Conservation (phyloP, 176 grass and related monocot species). For the Oryza coarctata region DNA sequence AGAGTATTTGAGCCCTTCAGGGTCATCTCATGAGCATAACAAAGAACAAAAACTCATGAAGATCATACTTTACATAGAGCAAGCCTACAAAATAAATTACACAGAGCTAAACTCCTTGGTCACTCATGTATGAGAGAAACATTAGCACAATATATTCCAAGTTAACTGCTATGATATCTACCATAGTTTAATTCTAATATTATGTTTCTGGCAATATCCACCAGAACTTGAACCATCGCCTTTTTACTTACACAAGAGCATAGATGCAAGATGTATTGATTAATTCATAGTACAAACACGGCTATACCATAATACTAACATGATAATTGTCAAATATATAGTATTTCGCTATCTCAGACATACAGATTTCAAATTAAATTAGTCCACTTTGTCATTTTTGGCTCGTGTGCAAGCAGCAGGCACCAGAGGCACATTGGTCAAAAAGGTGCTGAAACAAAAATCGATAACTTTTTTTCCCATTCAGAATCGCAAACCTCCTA, state of each 20-base stretch:
- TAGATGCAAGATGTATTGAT: neutral
- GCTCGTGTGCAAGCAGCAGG: neutral
- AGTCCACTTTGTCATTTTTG: neutral
- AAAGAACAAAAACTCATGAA: neutral
- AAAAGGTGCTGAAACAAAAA: neutral
- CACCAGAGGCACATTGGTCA: neutral
- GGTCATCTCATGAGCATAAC: neutral
- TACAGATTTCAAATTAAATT: neutral
- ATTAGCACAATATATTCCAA: neutral
- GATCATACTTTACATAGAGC: constrained; percentile 17
- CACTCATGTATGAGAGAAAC: neutral
- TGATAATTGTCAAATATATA: neutral
- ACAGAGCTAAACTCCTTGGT: neutral
- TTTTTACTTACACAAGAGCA: neutral
- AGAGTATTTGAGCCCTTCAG: constrained; percentile 23
- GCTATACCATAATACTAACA: neutral
- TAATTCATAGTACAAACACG: neutral
- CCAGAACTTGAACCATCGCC: neutral
- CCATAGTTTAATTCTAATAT: neutral
- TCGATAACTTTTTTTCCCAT: neutral
- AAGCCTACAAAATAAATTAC: neutral
- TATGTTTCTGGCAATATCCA: neutral
- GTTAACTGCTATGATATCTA: neutral
- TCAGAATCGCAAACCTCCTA: neutral
- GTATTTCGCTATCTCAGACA: neutral